phyloP scores from a whole-genome alignment of 1,284 basidiomycete genomes.

The Cutaneotrichosporon sp. region DNA sequence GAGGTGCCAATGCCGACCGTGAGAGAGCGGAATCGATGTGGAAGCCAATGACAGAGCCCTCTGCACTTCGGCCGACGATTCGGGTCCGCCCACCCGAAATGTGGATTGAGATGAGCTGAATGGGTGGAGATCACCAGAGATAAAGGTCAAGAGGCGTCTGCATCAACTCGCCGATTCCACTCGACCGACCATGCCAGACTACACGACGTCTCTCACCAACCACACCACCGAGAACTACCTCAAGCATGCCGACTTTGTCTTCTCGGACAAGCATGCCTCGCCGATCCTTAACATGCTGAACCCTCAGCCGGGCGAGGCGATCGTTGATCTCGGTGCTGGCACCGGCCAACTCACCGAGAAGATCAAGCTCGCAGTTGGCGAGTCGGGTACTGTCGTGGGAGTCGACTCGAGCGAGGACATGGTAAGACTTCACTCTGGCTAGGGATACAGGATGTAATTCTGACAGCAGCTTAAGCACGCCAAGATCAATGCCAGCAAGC shows the following conservation, averaged over 20 bases:
- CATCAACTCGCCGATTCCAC: not conserved
- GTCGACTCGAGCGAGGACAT: constrained; percentile 71
- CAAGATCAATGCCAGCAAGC: constrained; percentile 56
- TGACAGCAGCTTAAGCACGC: constrained; percentile 62
- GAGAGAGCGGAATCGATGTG: not conserved
- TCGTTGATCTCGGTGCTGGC: constrained; percentile 80
- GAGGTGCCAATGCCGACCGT: constrained; percentile 4
- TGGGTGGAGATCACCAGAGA: constrained; percentile 5
- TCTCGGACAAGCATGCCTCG: constrained; percentile 65
- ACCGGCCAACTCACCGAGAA: constrained; percentile 71
- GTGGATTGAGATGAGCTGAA: not conserved
- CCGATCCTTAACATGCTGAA: constrained; percentile 66
- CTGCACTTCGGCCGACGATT: not conserved
- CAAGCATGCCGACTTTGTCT: constrained; percentile 64
- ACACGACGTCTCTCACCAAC: constrained; percentile 23
- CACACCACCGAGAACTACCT: constrained; percentile 46
- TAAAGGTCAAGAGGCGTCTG: not conserved
- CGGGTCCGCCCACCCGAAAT: constrained; percentile 12
- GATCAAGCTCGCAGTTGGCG: constrained; percentile 61
- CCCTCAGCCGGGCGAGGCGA: constrained; percentile 64
- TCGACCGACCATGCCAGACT: not conserved
- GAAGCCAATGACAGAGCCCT: not conserved
- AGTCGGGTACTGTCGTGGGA: constrained; percentile 64
- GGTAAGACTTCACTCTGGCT: too few relatives aligned
- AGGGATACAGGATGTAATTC: too few relatives aligned